Base-by-base conservation (phyloP, 129 eudicot species). In the Lactuca saligna region DNA sequence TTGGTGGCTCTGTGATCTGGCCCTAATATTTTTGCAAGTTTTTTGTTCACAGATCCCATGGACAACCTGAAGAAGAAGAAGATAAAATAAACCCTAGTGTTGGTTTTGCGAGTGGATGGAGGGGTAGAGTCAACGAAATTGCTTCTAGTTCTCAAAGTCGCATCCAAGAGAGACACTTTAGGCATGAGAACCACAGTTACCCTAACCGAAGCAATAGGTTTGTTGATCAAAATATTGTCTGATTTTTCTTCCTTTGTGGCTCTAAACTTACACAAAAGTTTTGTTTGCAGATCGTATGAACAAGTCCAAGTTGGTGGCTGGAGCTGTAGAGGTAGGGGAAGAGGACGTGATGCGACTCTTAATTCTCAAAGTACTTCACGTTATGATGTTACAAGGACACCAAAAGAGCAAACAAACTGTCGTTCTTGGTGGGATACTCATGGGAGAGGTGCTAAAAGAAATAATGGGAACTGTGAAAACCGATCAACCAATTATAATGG, bases 101-200 rank as follows among this genome's bases (percentile, higher is more conserved):
- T 46, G 51, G 51, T 46, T 46, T 11, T 3, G 17, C 50, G 15
- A 3, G 59, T 32, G 39, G 49, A 7, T 44, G 13, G 7, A 6
- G 25, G 14, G 38, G 38, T 5, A 14, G 74, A 75, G 37, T 38
- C 54, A 0, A 42, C 10, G 49, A 42, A 3, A 3, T 13, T 42
- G 49, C 49, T 42, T 3, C 2, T 8, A 42, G 13, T 42, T 42
- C 12, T 42, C 49, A 42, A 42, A 42, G 49, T 42, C 73, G 67
- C 17, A 48, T 66, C 4, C 54, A 57, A 7, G 73, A 57, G 61
- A 57, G 42, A 8, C 44, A 13, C 14, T 20, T 75, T 9, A 56
- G 79, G 79, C 79, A 75, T n/a, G 79, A 66, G 25, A 48, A 15
- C 7, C 25, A 14, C 4, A 66, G 61, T 46, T 66, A 65, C 48